Base-by-base conservation (phyloP, 2,329 filamentous ascomycete species). In the Hypoxylon sp. region DNA sequence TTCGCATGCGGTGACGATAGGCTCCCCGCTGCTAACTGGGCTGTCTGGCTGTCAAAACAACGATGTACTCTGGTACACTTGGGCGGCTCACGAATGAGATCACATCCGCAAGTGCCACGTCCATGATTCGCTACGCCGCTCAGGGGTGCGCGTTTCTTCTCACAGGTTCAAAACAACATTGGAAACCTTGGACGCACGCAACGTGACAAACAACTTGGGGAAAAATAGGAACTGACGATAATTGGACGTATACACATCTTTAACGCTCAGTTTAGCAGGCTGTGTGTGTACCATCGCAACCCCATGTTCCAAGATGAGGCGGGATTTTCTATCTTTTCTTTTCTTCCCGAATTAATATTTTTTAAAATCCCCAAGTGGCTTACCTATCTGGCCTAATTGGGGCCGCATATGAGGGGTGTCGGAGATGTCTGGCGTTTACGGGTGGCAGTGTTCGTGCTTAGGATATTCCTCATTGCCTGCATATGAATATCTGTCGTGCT, bases 131-230 rank as follows among this genome's bases (percentile, higher is more conserved):
- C 58, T 36, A 42, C 38, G 36, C 11, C 11, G 4, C 32, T 38
- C 63, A 64, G 55, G 64, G 63, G 52, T 26, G 48, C 65, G 65
- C 63, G 64, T 65, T 61, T 65, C 63, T 63, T 58, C 57, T 54
- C 56, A 60, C 59, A 51, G 50, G 50, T 57, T 34, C 62, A 63
- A 67, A 67, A 66, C 63, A 64, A 60, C 45, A 55, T 52, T 49
- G 48, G 55, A 60, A 59, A 59, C 59, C 49, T 26, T 41, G 31
- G 38, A 57, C 45, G 58, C 55, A 61, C 56, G 53, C 47, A 55
- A 62, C 38, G 56, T 64, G 60, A 63, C 61, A 59, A 56, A 55
- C 54, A 35, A 31, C 19, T 23, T 29, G 44, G 41, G 46, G 52
- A 55, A 59, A 57, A 55, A 55, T 60, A 50, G 48, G 51, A 41